Evolutionary conservation across 2,329 filamentous ascomycete species (phyloP).

Genomic region (Drechslerella dactyloides): DNA sequence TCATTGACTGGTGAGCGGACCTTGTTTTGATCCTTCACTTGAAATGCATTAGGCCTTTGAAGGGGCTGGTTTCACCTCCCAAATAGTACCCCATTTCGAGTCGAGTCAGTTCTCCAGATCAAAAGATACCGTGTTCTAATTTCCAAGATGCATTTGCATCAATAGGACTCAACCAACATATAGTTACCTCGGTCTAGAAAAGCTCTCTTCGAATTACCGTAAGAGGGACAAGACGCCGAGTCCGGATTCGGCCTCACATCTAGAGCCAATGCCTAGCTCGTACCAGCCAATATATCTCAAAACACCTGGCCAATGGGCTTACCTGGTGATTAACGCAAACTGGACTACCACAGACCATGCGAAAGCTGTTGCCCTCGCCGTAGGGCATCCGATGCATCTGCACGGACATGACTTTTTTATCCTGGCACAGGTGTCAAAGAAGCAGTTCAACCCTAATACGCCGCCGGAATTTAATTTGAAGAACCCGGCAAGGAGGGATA

Average conservation of each 20-base stretch:
- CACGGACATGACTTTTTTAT: slow-evolving; percentile 64
- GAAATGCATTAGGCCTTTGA: neutral
- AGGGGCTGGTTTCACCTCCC: too few species aligned
- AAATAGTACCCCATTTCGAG: too few species aligned
- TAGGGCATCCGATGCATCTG: slow-evolving; percentile 62
- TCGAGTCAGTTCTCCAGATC: too few species aligned
- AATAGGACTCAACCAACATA: slow-evolving; percentile 34
- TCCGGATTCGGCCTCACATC: too few species aligned
- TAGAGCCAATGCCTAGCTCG: slow-evolving; percentile 55
- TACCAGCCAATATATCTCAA: slow-evolving; percentile 66
- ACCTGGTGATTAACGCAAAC: slow-evolving; percentile 56
- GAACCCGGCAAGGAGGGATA: slow-evolving; percentile 65
- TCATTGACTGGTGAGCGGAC: slow-evolving; percentile 31
- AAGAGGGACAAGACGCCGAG: slow-evolving; percentile 2
- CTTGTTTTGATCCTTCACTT: neutral
- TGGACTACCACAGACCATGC: slow-evolving; percentile 32
- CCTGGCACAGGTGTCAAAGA: slow-evolving; percentile 29
- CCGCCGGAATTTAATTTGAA: slow-evolving; percentile 51
- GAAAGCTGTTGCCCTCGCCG: slow-evolving; percentile 7
- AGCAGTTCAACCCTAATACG: slow-evolving; percentile 13
- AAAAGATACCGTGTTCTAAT: too few species aligned
- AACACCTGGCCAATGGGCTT: slow-evolving; percentile 59
- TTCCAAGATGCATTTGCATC: neutral
- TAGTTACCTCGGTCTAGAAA: slow-evolving; percentile 30
- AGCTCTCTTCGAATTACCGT: neutral